Base-by-base conservation (phyloP, 106 monocot species). In the Apostasia shenzhenica region DNA sequence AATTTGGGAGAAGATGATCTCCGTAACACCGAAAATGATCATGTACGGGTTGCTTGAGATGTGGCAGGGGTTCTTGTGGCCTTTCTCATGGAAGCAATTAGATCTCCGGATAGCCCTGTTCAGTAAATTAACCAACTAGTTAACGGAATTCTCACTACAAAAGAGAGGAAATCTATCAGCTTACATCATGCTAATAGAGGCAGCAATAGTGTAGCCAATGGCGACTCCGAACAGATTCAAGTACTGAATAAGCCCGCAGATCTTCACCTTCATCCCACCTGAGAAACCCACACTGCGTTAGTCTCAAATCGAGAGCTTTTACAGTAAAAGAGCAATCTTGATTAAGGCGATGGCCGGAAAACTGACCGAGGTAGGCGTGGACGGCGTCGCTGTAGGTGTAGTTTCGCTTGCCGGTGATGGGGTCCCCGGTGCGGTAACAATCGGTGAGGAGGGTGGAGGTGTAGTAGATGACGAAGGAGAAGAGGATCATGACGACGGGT, bases 331-430 rank as follows among this genome's bases (percentile, higher is more conserved):
- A 66, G 40, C 0, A 51, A 4, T 7, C 9, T 52, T 9, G 55
- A 6, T 41, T 12, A 6, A 4, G 51, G 8, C 55, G 4, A 2
- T 3, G 5, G 10, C 1, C 2, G n/a, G 43, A 41, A 26, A 26
- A 26, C 70, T 2, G 7, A 90, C 89, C 87, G 59, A 91, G 86
- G 57, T 81, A 80, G n/a, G 87, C 57, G 3, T 61, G 79, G 67
- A 91, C 91, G 61, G 91, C 86, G 54, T 80, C 87, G 80, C 82
- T 91, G 82, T 91, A 91, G 41, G 81, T 84, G 70, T 91, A 91
- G 68, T 91, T 91, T 44, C 91, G 70, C 73, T 86, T 84, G 41
- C 91, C 91, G 72, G 87, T 67, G 67, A 48, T 48, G 1, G 81
- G 78, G 53, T 85, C 85, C 13, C 91, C 91, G 47, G 77, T 75